Evolutionary conservation across 805 yeast genomes (phyloP).

Genomic region (Nematodospora valgi): DNA sequence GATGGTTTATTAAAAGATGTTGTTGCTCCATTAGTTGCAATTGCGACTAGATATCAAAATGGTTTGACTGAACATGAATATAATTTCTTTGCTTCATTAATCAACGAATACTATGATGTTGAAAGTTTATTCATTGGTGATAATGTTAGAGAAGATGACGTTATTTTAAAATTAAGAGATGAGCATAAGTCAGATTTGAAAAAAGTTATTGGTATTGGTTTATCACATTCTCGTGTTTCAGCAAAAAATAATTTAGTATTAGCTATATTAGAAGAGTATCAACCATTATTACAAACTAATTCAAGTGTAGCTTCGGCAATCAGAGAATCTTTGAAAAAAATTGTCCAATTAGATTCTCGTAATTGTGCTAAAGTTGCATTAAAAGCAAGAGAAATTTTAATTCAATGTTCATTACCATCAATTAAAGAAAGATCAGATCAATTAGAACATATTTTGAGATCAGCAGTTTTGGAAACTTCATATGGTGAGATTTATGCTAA

Average conservation of each 20-base stretch:
- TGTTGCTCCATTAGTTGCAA: slow-evolving; percentile 68
- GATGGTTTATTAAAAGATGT: slow-evolving; percentile 40
- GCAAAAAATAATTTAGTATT: slow-evolving; percentile 87
- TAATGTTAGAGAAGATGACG: slow-evolving; percentile 81
- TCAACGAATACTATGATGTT: slow-evolving; percentile 69
- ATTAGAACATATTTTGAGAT: slow-evolving; percentile 89
- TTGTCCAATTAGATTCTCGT: slow-evolving; percentile 88
- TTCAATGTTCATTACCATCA: slow-evolving; percentile 96
- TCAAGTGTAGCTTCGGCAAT: slow-evolving; percentile 66
- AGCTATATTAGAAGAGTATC: slow-evolving; percentile 81
- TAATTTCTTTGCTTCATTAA: slow-evolving; percentile 62
- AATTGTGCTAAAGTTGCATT: slow-evolving; percentile 90
- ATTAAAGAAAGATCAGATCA: slow-evolving; percentile 95
- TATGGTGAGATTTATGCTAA: slow-evolving; percentile 80
- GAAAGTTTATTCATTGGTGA: slow-evolving; percentile 78
- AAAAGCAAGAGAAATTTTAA: slow-evolving; percentile 93
- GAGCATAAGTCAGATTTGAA: slow-evolving; percentile 73
- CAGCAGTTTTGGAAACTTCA: slow-evolving; percentile 83
- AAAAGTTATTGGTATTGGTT: slow-evolving; percentile 66
- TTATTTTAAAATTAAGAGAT: slow-evolving; percentile 82
- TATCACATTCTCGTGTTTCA: slow-evolving; percentile 91
- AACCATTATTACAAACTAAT: slow-evolving; percentile 70
- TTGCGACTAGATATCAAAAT: slow-evolving; percentile 65
- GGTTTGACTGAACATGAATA: slow-evolving; percentile 87
- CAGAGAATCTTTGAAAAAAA: slow-evolving; percentile 66